phyloP scores from a whole-genome alignment of 768 basidiomycete species.

The Kwoniella sp. region DNA sequence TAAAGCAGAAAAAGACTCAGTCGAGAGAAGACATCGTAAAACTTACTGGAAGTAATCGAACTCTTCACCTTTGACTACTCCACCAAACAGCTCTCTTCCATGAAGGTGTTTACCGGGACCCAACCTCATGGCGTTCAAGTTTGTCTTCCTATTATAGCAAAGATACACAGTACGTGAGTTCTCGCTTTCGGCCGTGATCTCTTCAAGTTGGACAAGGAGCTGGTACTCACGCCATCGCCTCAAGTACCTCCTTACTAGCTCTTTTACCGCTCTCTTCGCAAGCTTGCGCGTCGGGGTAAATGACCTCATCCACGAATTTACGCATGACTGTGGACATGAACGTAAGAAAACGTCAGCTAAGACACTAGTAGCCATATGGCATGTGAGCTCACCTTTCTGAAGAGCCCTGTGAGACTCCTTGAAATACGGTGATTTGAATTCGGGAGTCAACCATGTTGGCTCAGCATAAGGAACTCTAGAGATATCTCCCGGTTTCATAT shows the following conservation, averaged over 20 bases:
- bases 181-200: neutral
- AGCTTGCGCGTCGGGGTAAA: slow-evolving; percentile 71
- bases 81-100: slow-evolving; percentile 73
- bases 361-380: too few species aligned
- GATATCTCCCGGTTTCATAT: slow-evolving; percentile 63
- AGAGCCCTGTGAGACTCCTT: slow-evolving; percentile 63
- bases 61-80: slow-evolving; percentile 76
- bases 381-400: slow-evolving; percentile 44
- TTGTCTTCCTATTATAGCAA: slow-evolving; percentile 61
- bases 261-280: slow-evolving; percentile 90
- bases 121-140: slow-evolving; percentile 85
- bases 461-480: slow-evolving; percentile 82
- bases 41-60: slow-evolving; percentile 89
- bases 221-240: slow-evolving; percentile 75
- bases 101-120: slow-evolving; percentile 87
- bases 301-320: slow-evolving; percentile 69
- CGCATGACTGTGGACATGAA: slow-evolving; percentile 60
- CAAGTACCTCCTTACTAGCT: slow-evolving; percentile 72
- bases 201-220: too few species aligned
- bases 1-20: too few species aligned
- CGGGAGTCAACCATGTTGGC: slow-evolving; percentile 74
- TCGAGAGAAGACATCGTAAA: neutral
- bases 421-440: slow-evolving; percentile 77
- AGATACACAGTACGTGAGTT: neutral
- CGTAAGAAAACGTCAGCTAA: neutral